phyloP scores from a whole-genome alignment of 108 stramenopile genomes.

The Cyclotella atomus region DNA sequence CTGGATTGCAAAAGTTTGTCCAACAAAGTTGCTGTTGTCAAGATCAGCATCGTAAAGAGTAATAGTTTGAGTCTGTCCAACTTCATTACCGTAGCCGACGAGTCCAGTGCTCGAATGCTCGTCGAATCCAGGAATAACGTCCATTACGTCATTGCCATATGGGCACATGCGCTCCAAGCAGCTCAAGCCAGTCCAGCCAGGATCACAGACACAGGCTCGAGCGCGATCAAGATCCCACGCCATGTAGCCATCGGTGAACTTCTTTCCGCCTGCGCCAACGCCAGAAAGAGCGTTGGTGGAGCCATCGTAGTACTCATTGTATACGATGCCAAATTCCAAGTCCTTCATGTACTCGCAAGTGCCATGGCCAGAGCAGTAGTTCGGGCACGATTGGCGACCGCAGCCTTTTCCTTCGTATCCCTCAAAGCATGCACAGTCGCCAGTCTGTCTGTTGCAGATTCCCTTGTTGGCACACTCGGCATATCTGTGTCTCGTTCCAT shows the following conservation, averaged over 20 bases:
- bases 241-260: conserved; percentile 13
- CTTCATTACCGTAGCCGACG: conserved; percentile 39
- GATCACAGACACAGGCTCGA: conserved; percentile 72
- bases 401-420: conserved; percentile 70
- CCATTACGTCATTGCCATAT: conserved; percentile 72
- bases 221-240: conserved; percentile 75
- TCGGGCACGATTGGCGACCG: conserved; percentile 57
- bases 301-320: conserved; percentile 59
- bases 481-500: conserved; percentile 58
- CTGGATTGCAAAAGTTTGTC: conserved; percentile 56
- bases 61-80: conserved; percentile 56
- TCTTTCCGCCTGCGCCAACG: conserved; percentile 52
- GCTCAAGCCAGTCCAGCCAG: conserved; percentile 68
- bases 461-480: conserved; percentile 82
- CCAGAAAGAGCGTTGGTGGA: conserved; percentile 47
- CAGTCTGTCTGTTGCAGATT: conserved; percentile 57
- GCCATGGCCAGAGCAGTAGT: conserved; percentile 67
- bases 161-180: conserved; percentile 78
- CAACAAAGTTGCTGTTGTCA: conserved; percentile 38
- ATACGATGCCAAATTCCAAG: conserved; percentile 53
- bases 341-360: conserved; percentile 65
- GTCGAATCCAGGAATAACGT: conserved; percentile 55
- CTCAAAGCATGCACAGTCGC: conserved; percentile 62
- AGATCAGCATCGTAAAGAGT: conserved; percentile 51
- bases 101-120: conserved; percentile 26